Percentiles rank a stretch among this genome's conserved stretches.
Evolutionary conservation across 176 grass and related monocot genomes (phyloP).

Genomic region (Bothriochloa decipiens): DNA sequence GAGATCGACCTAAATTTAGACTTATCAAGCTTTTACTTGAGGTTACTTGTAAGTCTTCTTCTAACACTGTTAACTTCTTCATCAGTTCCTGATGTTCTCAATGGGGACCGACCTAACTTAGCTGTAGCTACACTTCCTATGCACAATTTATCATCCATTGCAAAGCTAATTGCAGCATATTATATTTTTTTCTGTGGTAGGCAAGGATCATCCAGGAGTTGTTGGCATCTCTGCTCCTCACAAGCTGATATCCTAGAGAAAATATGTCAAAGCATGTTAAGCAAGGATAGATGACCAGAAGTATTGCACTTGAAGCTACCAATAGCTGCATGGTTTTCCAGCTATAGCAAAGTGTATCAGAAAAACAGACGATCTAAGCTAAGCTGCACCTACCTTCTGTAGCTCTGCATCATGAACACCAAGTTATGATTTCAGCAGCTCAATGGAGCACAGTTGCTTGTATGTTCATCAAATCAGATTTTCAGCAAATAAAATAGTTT

Average conservation of each 20-base stretch:
- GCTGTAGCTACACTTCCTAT: not conserved
- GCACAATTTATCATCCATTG: not conserved
- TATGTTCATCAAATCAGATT: not conserved
- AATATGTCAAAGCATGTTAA: not conserved
- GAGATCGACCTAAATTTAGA: not conserved
- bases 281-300: not conserved
- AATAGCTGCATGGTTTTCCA: not conserved
- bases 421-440: not conserved
- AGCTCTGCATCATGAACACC: not conserved
- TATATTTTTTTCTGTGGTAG: not conserved
- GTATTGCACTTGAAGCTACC: not conserved
- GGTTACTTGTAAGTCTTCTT: too few relatives aligned
- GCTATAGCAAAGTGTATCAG: not conserved
- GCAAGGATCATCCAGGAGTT: not conserved
- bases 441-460: not conserved
- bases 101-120: not conserved
- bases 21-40: too few relatives aligned
- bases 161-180: not conserved
- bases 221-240: not conserved
- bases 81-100: not conserved
- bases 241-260: not conserved
- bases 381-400: not conserved
- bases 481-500: not conserved
- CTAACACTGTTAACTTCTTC: not conserved
- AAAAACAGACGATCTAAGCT: not conserved